Base-by-base conservation (phyloP, 306 rosid species). In the Dalbergia oliveri region DNA sequence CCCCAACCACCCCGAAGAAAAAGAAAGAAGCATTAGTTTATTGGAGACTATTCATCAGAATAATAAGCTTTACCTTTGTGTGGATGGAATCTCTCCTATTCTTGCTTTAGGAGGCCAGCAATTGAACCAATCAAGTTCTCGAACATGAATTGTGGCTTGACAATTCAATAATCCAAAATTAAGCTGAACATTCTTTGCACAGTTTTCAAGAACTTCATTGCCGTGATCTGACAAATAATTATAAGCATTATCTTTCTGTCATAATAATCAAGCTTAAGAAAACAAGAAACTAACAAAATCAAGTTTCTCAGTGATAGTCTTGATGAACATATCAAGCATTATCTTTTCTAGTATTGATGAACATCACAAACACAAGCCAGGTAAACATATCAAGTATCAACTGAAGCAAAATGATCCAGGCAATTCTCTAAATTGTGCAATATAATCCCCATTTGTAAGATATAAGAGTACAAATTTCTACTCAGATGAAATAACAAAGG, bases 41-140 rank as follows among this genome's bases (percentile, higher is more conserved):
- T 49, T 14, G 37, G 44, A 49, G 12, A 65, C 23, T 71, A 73
- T 66, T 57, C 39, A 66, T 41, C 35, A 71, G 56, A 58, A 58
- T 39, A 65, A 64, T 56, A 31, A 37, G 41, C 18, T 11, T 79
- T 79, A 94, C 98, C 93, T 89, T 66, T 81, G 81, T 50, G 65
- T 49, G 37, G 19, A 71, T 51, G 84, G 66, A 66, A 84, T 70
- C 81, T 88, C 90, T 81, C 79, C 88, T 41, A 14, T 31, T 79
- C 63, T 70, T 75, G 73, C 76, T 84, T 69, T 75, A 69, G 99
- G 97, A 79, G 98, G 99, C 95, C 97, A 95, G 37, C 81, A 75
- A 76, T 82, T 73, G 77, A 86, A 90, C 99, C 99, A 95, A 84
- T 95, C 94, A 75, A 95, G 96, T 63, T 93, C 97, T 18, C 89